phyloP scores from a whole-genome alignment of 306 rosid species.

The Morella rubra region DNA sequence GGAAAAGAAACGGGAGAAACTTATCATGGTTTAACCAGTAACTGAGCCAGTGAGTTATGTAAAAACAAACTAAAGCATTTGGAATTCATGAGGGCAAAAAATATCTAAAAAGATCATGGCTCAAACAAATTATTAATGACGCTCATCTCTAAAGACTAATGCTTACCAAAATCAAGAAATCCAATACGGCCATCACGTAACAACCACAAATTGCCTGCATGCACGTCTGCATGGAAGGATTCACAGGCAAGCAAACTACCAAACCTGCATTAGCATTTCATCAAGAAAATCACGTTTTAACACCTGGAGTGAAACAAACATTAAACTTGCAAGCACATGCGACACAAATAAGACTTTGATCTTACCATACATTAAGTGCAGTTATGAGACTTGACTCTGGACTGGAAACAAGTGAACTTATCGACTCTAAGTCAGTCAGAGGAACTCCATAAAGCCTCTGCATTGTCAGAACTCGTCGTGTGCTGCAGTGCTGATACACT shows the following conservation, averaged over 20 bases:
- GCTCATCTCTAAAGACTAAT: slow-evolving; percentile 17
- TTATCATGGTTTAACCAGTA: not conserved
- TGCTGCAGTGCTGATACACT: slow-evolving; percentile 80
- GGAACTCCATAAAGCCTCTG: slow-evolving; percentile 94
- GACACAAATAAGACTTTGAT: slow-evolving; percentile 10
- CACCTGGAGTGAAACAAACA: slow-evolving; percentile 6
- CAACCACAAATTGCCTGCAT: slow-evolving; percentile 94
- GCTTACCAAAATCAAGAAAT: slow-evolving; percentile 93
- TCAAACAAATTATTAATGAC: slow-evolving; percentile 17
- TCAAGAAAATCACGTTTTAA: slow-evolving; percentile 18
- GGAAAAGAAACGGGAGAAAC: not conserved
- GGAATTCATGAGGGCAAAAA: not conserved
- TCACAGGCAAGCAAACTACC: slow-evolving; percentile 99
- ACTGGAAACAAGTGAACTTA: slow-evolving; percentile 74
- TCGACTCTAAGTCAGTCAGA: slow-evolving; percentile 86
- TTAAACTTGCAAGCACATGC: slow-evolving; percentile 5
- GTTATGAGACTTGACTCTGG: slow-evolving; percentile 89
- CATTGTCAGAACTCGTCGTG: slow-evolving; percentile 75
- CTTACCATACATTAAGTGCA: slow-evolving; percentile 96
- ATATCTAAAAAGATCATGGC: slow-evolving; percentile 17
- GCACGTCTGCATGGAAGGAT: slow-evolving; percentile 96
- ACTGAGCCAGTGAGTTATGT: not conserved
- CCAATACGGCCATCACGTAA: slow-evolving; percentile 96
- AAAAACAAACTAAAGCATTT: not conserved
- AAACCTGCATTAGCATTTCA: slow-evolving; percentile 62